Evolutionary conservation across 2,329 filamentous ascomycete species (phyloP), one percentile per base, ranked within the genome.

Genomic region (Rachicladosporium sp.): DNA sequence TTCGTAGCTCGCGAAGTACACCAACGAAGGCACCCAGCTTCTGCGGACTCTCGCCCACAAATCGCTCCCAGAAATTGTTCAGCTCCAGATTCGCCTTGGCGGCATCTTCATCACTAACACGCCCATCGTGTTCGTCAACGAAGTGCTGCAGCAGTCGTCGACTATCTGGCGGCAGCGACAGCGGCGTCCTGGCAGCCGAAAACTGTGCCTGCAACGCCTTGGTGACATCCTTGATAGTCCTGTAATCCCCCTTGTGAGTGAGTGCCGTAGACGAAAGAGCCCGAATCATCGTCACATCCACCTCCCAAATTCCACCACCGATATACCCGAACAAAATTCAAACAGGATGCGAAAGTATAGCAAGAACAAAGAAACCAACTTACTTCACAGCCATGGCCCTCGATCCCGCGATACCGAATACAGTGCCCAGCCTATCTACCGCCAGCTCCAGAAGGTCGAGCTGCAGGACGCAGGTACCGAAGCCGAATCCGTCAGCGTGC

Each of bases 1-100:
- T 75, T 15, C 77, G 70, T 29, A 89, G 64, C 31, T 70, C 70
- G 35, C 74, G 71, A 40, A 89, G 62, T 34, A 83, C 70, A 36
- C 72, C 70, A 11, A 88, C 67, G 60, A 88, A 91, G n/a, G 76
- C 63, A 6, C 73, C 75, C 54, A 74, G 72, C 48, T 75, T 73
- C 37, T 69, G 58, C 2, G 73, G 64, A 15, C 68, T 66, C 29
- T 70, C 69, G 15, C 68, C 67, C 43, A 88, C 73, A 47, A 75
- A 67, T 52, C 73, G 77, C 42, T 78, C 69, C 62, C 80, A 86
- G 39, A 84, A 69, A 15, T 68, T 61, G 31, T 80, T 64, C 6
- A 91, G 69, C 50, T 87, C 82, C 31, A 86, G 68, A 42, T 78
- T 76, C 48, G 84, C 80, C n/a, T 76, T 71, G 31, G 76, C 70